A percentile compares a stretch with the other conserved stretches of the same genome.
Conservation (phyloP, 345 rosid species). For the Diplotaxis tenuifolia region DNA sequence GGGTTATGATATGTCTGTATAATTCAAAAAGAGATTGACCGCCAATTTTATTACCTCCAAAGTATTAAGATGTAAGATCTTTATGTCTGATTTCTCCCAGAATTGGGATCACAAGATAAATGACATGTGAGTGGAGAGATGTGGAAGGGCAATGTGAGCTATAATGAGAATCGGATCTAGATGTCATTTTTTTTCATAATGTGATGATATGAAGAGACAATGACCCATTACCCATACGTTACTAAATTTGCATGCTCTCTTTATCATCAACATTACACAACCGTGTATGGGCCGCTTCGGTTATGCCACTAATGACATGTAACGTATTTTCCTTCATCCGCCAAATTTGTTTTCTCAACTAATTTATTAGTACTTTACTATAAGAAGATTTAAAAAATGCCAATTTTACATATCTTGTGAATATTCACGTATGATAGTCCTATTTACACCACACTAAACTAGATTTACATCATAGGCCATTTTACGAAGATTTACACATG, state of each 20-base stretch:
- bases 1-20: too few species aligned
- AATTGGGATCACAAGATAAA: constrained; percentile 23
- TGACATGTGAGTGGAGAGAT: constrained; percentile 29
- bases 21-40: background rate
- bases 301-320: constrained; percentile 30
- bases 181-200: constrained; percentile 19
- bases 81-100: background rate
- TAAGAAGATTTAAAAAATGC: too few species aligned
- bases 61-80: too few species aligned
- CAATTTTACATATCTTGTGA: too few species aligned
- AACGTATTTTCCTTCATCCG: background rate
- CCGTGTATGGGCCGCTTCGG: constrained; percentile 15
- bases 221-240: constrained; percentile 40
- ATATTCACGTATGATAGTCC: too few species aligned
- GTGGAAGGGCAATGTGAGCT: too few species aligned
- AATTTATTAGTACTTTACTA: background rate
- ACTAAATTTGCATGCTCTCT: constrained; percentile 19
- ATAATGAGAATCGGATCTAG: constrained; percentile 10
- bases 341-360: background rate
- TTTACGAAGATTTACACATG: too few species aligned
- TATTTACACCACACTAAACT: too few species aligned
- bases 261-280: constrained; percentile 20
- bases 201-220: constrained; percentile 29
- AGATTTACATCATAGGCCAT: too few species aligned
- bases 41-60: too few species aligned